Percentiles rank a stretch among this genome's conserved stretches.
Evolutionary conservation across 2,329 filamentous ascomycete species (phyloP).

Genomic region (Aspergillus tanneri): DNA sequence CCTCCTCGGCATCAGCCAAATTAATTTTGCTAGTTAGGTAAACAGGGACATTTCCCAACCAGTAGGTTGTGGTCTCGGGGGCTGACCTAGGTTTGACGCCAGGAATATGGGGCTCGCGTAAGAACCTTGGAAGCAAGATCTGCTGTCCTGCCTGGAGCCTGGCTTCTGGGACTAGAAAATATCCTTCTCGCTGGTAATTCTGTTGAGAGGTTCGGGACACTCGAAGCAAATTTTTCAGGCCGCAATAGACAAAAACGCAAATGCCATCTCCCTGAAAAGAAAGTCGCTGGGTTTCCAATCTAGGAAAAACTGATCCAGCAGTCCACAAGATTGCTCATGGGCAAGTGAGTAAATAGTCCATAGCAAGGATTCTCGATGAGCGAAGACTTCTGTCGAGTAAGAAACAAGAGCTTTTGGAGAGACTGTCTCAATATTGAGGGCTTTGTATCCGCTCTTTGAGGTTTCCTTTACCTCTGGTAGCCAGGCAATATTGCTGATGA

Average conservation of each 20-base stretch:
- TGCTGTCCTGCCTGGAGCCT: not conserved
- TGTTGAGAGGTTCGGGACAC: conserved; percentile 2
- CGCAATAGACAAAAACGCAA: conserved; percentile 18
- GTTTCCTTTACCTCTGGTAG: conserved; percentile 7
- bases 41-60: conserved; percentile 17
- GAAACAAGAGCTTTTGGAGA: not conserved
- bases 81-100: conserved; percentile 18
- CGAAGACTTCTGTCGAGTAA: not conserved
- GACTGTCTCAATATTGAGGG: conserved; percentile 4
- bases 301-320: conserved; percentile 12
- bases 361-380: conserved; percentile 11
- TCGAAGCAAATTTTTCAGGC: conserved; percentile 17
- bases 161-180: conserved; percentile 11
- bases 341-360: not conserved
- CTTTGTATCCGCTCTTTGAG: not conserved
- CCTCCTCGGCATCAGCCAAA: conserved; percentile 16
- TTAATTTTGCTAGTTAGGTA: conserved; percentile 15
- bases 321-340: not conserved
- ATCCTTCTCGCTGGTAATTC: conserved; percentile 14
- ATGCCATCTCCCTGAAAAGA: conserved; percentile 19
- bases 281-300: conserved; percentile 16
- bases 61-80: conserved; percentile 15
- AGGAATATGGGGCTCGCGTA: conserved; percentile 16
- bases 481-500: conserved; percentile 11
- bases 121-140: conserved; percentile 16